Percentiles rank a stretch among this genome's conserved stretches.
Evolutionary conservation across 1,284 basidiomycete genomes (phyloP).

Genomic region (Microstroma glucosiphilum): DNA sequence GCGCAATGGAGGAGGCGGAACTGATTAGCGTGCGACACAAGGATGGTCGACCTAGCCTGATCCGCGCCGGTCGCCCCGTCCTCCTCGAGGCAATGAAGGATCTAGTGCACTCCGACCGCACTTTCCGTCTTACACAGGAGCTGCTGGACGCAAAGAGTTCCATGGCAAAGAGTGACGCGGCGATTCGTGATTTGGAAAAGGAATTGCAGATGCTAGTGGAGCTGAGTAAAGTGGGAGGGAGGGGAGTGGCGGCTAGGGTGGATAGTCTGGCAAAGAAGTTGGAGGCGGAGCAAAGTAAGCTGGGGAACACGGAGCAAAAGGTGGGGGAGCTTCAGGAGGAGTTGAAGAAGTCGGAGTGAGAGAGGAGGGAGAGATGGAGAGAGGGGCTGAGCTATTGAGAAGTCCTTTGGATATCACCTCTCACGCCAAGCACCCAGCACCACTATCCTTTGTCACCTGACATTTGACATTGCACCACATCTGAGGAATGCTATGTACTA

Average conservation of each 20-base stretch:
- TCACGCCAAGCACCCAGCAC: too few relatives aligned
- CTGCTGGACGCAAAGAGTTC: slow-evolving; percentile 25
- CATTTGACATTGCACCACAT: too few relatives aligned
- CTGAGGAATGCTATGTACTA: too few relatives aligned
- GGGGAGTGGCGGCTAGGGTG: slow-evolving; percentile 61
- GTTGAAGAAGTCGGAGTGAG: background rate
- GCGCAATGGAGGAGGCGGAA: slow-evolving; percentile 82
- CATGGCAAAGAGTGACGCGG: slow-evolving; percentile 10
- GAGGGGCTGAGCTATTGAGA: too few relatives aligned
- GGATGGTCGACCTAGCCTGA: slow-evolving; percentile 76
- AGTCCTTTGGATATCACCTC: too few relatives aligned
- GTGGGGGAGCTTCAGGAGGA: background rate
- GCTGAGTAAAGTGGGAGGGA: slow-evolving; percentile 43
- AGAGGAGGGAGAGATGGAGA: background rate
- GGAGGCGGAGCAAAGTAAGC: slow-evolving; percentile 62
- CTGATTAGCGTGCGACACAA: slow-evolving; percentile 71
- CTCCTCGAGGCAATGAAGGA: slow-evolving; percentile 76
- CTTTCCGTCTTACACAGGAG: slow-evolving; percentile 67
- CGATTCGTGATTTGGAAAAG: slow-evolving; percentile 44
- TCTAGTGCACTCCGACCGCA: slow-evolving; percentile 66
- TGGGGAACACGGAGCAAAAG: slow-evolving; percentile 43
- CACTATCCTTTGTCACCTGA: too few relatives aligned
- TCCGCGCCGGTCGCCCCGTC: slow-evolving; percentile 83
- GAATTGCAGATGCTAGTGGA: slow-evolving; percentile 21
- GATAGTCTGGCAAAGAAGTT: slow-evolving; percentile 71